Evolutionary conservation across 2,329 filamentous ascomycete genomes (phyloP), one percentile per base, ranked within the genome.

Genomic region (Sporothrix euskadiensis): DNA sequence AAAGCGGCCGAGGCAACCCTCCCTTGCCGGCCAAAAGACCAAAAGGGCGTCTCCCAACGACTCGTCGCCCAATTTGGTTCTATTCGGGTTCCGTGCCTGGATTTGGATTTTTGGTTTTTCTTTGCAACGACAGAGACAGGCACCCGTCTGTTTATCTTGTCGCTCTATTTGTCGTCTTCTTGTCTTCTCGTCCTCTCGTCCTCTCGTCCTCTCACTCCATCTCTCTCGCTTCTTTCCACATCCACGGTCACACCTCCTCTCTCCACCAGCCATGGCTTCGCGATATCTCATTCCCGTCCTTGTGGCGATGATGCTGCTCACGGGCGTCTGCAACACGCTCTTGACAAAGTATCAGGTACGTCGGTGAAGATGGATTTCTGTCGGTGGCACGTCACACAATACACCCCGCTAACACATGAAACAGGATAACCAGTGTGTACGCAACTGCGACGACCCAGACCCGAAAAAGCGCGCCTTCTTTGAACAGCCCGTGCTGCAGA

Each of bases 401-500:
- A 7, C 14, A 22, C 32, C 35, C 54, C 54, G 12, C 54, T 47
- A 59, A 52, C 26, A 54, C 32, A 39, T n/a, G 54, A 12, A 59
- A 65, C 70, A 94, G 93, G 96, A 99, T 81, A 97, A 97, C 86
- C 94, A 98, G 90, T 99, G 96, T 83, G 93, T 98, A 56, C 88
- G 92, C 77, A 90, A 98, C 84, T 99, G 96, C 85, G 89, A 93
- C 78, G 86, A 89, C 74, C 85, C 88, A 30, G 84, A 93, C 78
- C 88, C 89, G 10, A 87, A 86, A 74, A 88, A 91, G 77, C 91
- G 89, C 71, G 84, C 88, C 76, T 88, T 88, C 78, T 98, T 99
- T 83, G 94, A 98, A 81, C 95, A 98, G 81, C 96, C 96, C 22
- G 94, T 99, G 71, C 90, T 98, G 72, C 96, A 99, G 81, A 98